Evolutionary conservation across 2,329 filamentous ascomycete species (phyloP).

Genomic region (Sporothrix schenckii): DNA sequence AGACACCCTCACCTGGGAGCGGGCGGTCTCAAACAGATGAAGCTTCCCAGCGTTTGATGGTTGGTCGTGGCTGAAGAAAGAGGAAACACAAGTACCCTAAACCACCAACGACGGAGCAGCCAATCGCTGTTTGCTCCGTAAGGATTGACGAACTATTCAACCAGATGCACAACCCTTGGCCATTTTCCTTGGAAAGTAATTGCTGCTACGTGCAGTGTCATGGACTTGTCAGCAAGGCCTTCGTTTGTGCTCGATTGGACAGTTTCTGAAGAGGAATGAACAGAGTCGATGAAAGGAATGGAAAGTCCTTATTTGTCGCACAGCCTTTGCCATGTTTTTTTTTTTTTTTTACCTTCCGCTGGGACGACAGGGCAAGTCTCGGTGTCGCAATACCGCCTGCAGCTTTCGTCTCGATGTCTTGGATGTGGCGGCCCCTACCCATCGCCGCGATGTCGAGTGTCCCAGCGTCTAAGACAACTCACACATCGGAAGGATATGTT

Average conservation of each 20-base stretch:
- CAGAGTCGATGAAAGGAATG: background rate
- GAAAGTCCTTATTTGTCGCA: background rate
- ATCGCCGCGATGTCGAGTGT: conserved; percentile 9
- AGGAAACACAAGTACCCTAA: background rate
- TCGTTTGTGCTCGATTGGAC: too few species aligned
- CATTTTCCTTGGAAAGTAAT: background rate
- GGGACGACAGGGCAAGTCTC: background rate
- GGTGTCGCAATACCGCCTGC: background rate
- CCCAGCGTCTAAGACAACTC: background rate
- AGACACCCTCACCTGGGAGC: background rate
- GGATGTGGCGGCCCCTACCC: conserved; percentile 14
- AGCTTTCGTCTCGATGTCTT: conserved; percentile 16
- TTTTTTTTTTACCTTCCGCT: background rate
- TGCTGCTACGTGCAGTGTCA: background rate
- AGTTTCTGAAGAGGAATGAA: too few species aligned
- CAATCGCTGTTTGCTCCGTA: background rate
- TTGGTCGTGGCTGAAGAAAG: background rate
- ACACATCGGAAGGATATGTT: background rate
- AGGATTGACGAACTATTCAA: background rate
- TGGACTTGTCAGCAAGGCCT: background rate
- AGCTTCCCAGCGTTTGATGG: background rate
- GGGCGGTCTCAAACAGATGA: conserved; percentile 18
- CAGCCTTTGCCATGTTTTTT: background rate
- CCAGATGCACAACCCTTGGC: background rate
- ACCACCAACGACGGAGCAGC: background rate